Base-by-base conservation (phyloP, 139 green algal species). In the Trebouxia sp. region DNA sequence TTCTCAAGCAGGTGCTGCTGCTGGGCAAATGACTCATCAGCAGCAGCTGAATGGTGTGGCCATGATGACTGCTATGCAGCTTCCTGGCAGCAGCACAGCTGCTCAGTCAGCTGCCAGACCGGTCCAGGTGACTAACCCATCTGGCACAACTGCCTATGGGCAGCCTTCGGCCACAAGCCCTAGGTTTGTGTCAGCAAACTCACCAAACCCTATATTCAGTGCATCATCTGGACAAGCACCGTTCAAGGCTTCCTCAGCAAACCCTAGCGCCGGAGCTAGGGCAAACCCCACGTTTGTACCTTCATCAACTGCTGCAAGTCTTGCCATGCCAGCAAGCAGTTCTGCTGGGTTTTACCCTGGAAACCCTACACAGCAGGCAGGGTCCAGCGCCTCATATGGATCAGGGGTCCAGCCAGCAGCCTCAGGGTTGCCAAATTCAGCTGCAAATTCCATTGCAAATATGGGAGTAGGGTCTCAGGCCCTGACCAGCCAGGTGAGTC, bases 21-120 rank as follows among this genome's bases (percentile, higher is more conserved):
- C 32, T 24, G 12, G 42, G 62, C 35, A 22, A 11, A 45, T 72
- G 62, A 72, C 6, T 45, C 62, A 72, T 32, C 62, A 72, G 62
- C 62, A 72, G 62, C 62, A 6, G 14, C 37, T 72, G 35, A 72
- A 72, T 45, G 62, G 62, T 5, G 28, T 17, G 37, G 62, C 62
- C 3, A 42, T 72, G n/a, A 72, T 72, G 35, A 72, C 62, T 30
- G 62, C 62, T n/a, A 72, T 72, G 62, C 62, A 72, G 28, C 62
- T 6, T 30, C 35, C 62, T 28, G 55, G 55, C n/a, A n/a, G n/a
- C n/a, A n/a, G n/a, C 0, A 43, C 32, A 70, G 35, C 56, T 67
- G 56, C 56, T 67, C 24, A 37, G 6, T 42, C 37, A 42, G 26
- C 62, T 39, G 12, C 30, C n/a, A 6, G 47, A 17, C 47, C 47